These are phyloP conservation scores for Musa schizocarpa DNA, from an alignment of 176 grass and related monocot genomes.

Conservation along the genomic window DNA sequence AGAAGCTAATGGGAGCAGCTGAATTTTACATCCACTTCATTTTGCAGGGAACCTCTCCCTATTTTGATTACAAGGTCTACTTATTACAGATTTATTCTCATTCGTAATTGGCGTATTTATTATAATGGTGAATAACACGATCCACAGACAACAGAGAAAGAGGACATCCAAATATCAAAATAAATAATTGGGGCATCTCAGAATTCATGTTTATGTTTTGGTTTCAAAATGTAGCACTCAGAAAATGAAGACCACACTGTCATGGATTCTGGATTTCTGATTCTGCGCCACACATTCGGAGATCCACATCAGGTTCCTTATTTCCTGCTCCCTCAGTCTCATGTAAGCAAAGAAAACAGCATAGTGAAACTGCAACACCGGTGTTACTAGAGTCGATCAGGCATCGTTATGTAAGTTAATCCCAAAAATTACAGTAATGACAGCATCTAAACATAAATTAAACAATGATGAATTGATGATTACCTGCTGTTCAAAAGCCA, in stretches of 20 bases:
- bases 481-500: slow-evolving; percentile 94
- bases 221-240: slow-evolving; percentile 18
- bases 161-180: background rate
- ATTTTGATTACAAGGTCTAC: too few species aligned
- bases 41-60: too few species aligned
- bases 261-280: slow-evolving; percentile 80
- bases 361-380: slow-evolving; percentile 55
- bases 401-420: background rate
- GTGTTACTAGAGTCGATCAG: background rate
- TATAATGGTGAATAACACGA: too few species aligned
- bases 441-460: too few species aligned
- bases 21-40: too few species aligned
- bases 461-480: background rate
- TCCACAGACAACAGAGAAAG: background rate
- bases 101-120: too few species aligned
- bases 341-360: slow-evolving; percentile 95
- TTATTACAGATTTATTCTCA: too few species aligned
- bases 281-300: slow-evolving; percentile 93
- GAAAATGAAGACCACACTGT: slow-evolving; percentile 92
- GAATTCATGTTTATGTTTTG: background rate
- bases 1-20: too few species aligned
- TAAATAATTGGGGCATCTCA: background rate
- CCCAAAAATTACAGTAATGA: too few species aligned
- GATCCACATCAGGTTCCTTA: slow-evolving; percentile 98
- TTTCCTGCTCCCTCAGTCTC: slow-evolving; percentile 85